Base-by-base conservation (phyloP, 495 filamentous ascomycete genomes). In the Zalerion maritima region DNA sequence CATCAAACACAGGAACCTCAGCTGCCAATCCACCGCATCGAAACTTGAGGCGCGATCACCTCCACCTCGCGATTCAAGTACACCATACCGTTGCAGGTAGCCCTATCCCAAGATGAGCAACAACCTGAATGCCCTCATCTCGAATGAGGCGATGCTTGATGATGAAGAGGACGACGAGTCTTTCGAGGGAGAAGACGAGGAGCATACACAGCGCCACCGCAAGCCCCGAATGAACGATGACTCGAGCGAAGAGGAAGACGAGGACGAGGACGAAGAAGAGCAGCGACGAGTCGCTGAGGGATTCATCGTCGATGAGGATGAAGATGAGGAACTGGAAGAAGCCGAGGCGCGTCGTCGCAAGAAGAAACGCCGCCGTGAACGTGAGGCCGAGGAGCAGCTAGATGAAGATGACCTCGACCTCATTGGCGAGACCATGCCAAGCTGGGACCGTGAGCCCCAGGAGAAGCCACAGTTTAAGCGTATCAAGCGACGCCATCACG, bases 341-440 rank as follows among this genome's bases (percentile, higher is more conserved):
- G 67, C 75, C 12, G 78, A 79, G 18, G 68, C 68, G 25, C 71
- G 73, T 24, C 65, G 71, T 22, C 69, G 67, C 26, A 70, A 73
- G 44, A 51, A 57, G 38, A 65, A 71, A 40, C 58, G 78, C 21
- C 64, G 71, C 26, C 70, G 75, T 38, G 72, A 77, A 27, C 79
- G 82, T 35, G 80, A 81, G 30, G 86, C 91, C 39, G 87, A 93
- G 46, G 87, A 84, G 29, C 71, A 69, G 24, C 66, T 97, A 10
- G 91, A 96, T 41, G 87, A 94, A 32, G 89, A 97, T 55, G 89
- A 97, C 67, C 55, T 97, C 28, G 91, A 96, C 52, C 63, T 97
- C 19, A 92, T 97, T 38, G 84, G 80, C 4, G 79, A 84, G 43
- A 67, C 69, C 29, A 68, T 70, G 40, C 78, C 78, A 2, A 71